A percentile compares a stretch with the other conserved stretches of the same genome.
Evolutionary conservation across 305 asterid species (phyloP).

Genomic region (Fraxinus baroniana): DNA sequence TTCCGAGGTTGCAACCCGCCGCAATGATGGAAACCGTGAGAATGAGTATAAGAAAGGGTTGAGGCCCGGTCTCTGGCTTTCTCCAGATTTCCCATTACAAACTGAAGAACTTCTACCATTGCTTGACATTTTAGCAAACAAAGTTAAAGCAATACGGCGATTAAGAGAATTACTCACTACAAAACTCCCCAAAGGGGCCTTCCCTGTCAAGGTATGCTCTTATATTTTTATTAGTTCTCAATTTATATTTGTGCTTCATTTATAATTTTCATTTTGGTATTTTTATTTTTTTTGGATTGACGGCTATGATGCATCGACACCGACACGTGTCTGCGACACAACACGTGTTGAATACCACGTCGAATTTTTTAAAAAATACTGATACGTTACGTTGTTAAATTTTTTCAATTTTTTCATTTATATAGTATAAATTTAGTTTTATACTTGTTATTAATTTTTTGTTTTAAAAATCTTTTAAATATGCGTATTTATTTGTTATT

Average conservation of each 20-base stretch:
- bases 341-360: too few species aligned
- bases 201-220: constrained; percentile 83
- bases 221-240: not conserved
- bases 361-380: too few species aligned
- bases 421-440: too few species aligned
- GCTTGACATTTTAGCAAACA: constrained; percentile 93
- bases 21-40: constrained; percentile 65
- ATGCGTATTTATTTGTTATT: too few species aligned
- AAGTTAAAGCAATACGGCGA: constrained; percentile 90
- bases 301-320: not conserved
- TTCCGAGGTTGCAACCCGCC: constrained; percentile 47
- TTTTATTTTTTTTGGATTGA: not conserved
- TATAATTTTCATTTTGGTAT: not conserved
- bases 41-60: constrained; percentile 92
- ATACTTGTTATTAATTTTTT: too few species aligned
- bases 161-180: constrained; percentile 86
- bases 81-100: constrained; percentile 82
- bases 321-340: too few species aligned
- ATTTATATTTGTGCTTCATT: constrained; percentile 15
- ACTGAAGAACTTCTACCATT: constrained; percentile 91
- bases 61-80: constrained; percentile 98
- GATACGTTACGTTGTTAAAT: too few species aligned
- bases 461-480: too few species aligned
- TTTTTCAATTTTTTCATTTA: too few species aligned
- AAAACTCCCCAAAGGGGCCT: constrained; percentile 87